A percentile compares a stretch with the other conserved stretches of the same genome.
These are phyloP conservation scores for Wickerhamiella infanticola DNA, from an alignment of 1,139 yeast genomes.

Conservation along the genomic window DNA sequence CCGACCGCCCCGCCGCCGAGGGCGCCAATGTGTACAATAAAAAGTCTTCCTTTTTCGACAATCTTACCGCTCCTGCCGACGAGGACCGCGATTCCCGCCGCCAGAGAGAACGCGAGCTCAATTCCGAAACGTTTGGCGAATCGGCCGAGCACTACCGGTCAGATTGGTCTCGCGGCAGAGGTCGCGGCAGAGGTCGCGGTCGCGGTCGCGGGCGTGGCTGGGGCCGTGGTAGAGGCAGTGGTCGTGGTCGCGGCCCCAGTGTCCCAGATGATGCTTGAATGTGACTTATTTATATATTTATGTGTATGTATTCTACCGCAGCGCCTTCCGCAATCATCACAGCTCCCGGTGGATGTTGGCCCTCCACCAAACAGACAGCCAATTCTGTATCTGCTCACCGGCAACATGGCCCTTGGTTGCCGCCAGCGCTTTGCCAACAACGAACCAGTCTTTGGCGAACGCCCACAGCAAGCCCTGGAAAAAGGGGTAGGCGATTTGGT, in stretches of 20 bases:
- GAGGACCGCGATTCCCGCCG: slow-evolving; percentile 33
- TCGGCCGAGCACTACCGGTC: slow-evolving; percentile 19
- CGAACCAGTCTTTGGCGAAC: slow-evolving; percentile 18
- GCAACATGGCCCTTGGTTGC: slow-evolving; percentile 3
- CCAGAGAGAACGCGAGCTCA: slow-evolving; percentile 45
- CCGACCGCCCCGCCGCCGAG: slow-evolving; percentile 8
- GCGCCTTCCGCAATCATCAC: too few relatives aligned
- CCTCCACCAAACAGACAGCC: slow-evolving; percentile 5
- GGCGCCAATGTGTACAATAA: slow-evolving; percentile 39
- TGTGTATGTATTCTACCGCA: too few relatives aligned
- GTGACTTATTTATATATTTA: too few relatives aligned
- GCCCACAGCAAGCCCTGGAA: slow-evolving; percentile 41
- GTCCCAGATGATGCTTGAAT: too few relatives aligned
- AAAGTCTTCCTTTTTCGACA: slow-evolving; percentile 67
- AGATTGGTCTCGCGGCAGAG: slow-evolving; percentile 24
- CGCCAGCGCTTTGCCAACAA: slow-evolving; percentile 6
- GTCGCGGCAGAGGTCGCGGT: slow-evolving; percentile 16
- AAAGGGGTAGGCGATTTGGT: slow-evolving; percentile 25
- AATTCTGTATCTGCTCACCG: slow-evolving; percentile 4
- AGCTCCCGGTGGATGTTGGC: not conserved
- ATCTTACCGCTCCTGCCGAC: slow-evolving; percentile 41
- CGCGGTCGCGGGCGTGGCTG: slow-evolving; percentile 8
- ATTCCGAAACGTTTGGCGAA: slow-evolving; percentile 57
- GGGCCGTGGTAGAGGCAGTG: slow-evolving; percentile 12
- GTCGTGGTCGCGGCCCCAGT: slow-evolving; percentile 11